phyloP scores from a whole-genome alignment of 1,139 yeast species.

The Magnusiomyces ingens region DNA sequence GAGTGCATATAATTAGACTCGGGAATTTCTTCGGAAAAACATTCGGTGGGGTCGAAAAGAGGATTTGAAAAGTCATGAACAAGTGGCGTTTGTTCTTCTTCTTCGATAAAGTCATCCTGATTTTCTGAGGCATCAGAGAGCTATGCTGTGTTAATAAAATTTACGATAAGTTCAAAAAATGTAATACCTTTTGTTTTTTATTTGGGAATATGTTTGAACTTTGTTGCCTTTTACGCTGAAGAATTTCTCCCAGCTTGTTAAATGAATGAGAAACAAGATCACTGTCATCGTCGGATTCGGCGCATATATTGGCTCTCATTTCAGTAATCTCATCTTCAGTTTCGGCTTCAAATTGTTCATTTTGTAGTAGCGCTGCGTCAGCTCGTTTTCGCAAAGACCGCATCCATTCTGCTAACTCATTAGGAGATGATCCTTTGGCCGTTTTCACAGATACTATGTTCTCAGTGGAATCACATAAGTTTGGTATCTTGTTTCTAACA shows the following conservation, averaged over 20 bases:
- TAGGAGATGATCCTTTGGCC: slow-evolving; percentile 18
- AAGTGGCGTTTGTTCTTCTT: slow-evolving; percentile 16
- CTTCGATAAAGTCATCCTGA: slow-evolving; percentile 15
- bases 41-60: not conserved
- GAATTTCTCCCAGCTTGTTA: slow-evolving; percentile 34
- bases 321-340: slow-evolving; percentile 34
- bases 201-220: not conserved
- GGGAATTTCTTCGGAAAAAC: slow-evolving; percentile 6
- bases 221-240: slow-evolving; percentile 19
- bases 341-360: slow-evolving; percentile 32
- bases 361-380: slow-evolving; percentile 24
- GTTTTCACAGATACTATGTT: not conserved
- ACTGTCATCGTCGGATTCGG: slow-evolving; percentile 31
- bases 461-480: too few species aligned
- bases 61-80: slow-evolving; percentile 7
- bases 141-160: not conserved
- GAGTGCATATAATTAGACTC: not conserved
- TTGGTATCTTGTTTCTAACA: too few species aligned
- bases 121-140: slow-evolving; percentile 6
- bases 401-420: slow-evolving; percentile 49
- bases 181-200: slow-evolving; percentile 6
- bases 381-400: slow-evolving; percentile 42
- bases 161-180: not conserved
- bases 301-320: slow-evolving; percentile 24
- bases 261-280: slow-evolving; percentile 39